phyloP scores from a whole-genome alignment of 176 grass and related monocot genomes.

The Bothriochloa decipiens region DNA sequence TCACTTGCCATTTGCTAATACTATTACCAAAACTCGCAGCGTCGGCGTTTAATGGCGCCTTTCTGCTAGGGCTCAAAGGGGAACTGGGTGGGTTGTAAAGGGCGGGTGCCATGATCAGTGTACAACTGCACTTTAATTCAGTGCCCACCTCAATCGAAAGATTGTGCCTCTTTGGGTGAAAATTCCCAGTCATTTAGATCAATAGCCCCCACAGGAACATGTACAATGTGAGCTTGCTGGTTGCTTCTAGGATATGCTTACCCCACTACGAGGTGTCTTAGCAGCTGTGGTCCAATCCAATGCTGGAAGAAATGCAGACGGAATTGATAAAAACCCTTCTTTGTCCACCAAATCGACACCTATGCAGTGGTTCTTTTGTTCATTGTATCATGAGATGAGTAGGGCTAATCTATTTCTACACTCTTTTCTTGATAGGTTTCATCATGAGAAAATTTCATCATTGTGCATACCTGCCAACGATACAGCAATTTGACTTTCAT shows the following conservation, averaged over 20 bases:
- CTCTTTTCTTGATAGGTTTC: slow-evolving; percentile 26
- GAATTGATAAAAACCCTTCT: not conserved
- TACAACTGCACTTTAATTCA: slow-evolving; percentile 44
- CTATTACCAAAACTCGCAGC: slow-evolving; percentile 43
- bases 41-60: slow-evolving; percentile 44
- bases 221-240: slow-evolving; percentile 71
- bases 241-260: slow-evolving; percentile 52
- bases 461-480: slow-evolving; percentile 30
- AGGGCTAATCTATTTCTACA: not conserved
- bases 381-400: slow-evolving; percentile 8
- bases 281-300: slow-evolving; percentile 41
- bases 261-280: slow-evolving; percentile 31
- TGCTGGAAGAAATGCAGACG: slow-evolving; percentile 18
- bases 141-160: slow-evolving; percentile 48
- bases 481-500: not conserved
- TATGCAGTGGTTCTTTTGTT: slow-evolving; percentile 6
- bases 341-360: not conserved
- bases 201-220: slow-evolving; percentile 61
- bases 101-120: slow-evolving; percentile 41
- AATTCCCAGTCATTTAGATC: slow-evolving; percentile 49
- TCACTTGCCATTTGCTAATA: slow-evolving; percentile 46
- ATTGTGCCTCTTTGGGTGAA: slow-evolving; percentile 48
- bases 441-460: slow-evolving; percentile 35
- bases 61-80: slow-evolving; percentile 44
- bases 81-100: slow-evolving; percentile 54